phyloP scores from a whole-genome alignment of 2,329 filamentous ascomycete genomes.

The Emericellopsis atlantica region DNA sequence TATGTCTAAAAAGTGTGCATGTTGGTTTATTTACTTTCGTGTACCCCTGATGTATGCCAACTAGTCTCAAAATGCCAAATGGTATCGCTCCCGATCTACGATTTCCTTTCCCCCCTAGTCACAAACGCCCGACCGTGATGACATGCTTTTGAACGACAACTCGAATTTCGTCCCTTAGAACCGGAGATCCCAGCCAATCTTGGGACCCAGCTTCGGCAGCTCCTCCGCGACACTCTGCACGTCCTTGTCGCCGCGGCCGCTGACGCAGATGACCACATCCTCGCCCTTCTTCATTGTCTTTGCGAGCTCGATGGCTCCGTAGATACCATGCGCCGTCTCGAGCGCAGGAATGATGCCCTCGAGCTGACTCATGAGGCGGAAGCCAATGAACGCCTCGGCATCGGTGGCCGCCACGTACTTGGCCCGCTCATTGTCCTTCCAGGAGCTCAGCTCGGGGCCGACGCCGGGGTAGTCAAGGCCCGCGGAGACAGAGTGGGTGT shows the following conservation, averaged over 20 bases:
- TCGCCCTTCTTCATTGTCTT: constrained; percentile 79
- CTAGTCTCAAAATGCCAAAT: too few relatives aligned
- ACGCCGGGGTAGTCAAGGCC: constrained; percentile 96
- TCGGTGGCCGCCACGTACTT: constrained; percentile 88
- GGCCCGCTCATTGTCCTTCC: constrained; percentile 84
- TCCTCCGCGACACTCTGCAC: constrained; percentile 97
- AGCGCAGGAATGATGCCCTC: constrained; percentile 96
- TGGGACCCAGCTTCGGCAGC: constrained; percentile 73
- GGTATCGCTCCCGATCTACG: too few relatives aligned
- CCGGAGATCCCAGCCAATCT: constrained; percentile 65
- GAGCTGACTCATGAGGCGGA: constrained; percentile 70
- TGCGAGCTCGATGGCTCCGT: constrained; percentile 75
- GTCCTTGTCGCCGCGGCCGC: constrained; percentile 92
- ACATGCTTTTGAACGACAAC: too few relatives aligned
- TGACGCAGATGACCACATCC: constrained; percentile 88
- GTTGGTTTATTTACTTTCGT: too few relatives aligned
- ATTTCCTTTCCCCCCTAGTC: too few relatives aligned
- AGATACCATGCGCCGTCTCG: constrained; percentile 88
- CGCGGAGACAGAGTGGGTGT: constrained; percentile 93
- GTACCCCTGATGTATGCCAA: too few relatives aligned
- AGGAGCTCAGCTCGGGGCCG: constrained; percentile 78
- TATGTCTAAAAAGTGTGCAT: too few relatives aligned
- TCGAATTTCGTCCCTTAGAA: constrained; percentile 24
- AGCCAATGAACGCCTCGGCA: constrained; percentile 77
- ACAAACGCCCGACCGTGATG: too few relatives aligned